phyloP scores from a whole-genome alignment of 2,329 filamentous ascomycete genomes.

The Botrytis aclada region DNA sequence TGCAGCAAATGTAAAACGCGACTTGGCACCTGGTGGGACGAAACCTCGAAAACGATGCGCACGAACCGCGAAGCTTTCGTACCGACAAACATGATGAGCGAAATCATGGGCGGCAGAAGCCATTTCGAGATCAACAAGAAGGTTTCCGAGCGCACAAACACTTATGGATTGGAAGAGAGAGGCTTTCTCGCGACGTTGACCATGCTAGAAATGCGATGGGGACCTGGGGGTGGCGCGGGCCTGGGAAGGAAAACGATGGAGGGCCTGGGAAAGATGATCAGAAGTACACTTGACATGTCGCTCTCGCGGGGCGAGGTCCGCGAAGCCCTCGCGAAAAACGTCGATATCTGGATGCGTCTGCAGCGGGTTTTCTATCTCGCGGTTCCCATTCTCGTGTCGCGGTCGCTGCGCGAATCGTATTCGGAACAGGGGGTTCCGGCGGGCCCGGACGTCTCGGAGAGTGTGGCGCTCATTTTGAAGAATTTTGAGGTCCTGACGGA shows the following conservation, averaged over 20 bases:
- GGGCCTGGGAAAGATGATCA: slow-evolving; percentile 55
- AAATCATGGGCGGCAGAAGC: slow-evolving; percentile 15
- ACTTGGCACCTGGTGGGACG: slow-evolving; percentile 37
- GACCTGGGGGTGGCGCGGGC: slow-evolving; percentile 52
- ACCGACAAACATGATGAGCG: slow-evolving; percentile 18
- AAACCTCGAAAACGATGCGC: slow-evolving; percentile 33
- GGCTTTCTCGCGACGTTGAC: slow-evolving; percentile 59
- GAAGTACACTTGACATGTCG: slow-evolving; percentile 61
- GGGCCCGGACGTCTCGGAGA: slow-evolving; percentile 57
- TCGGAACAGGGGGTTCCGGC: slow-evolving; percentile 53
- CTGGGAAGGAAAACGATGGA: slow-evolving; percentile 56
- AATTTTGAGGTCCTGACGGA: slow-evolving; percentile 60
- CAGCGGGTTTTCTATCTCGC: slow-evolving; percentile 60
- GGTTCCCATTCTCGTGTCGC: slow-evolving; percentile 57
- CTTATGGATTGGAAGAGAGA: slow-evolving; percentile 59
- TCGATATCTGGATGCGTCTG: slow-evolving; percentile 64
- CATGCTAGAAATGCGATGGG: slow-evolving; percentile 50
- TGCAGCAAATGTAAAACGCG: slow-evolving; percentile 37
- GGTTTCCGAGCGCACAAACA: slow-evolving; percentile 31
- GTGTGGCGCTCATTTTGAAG: slow-evolving; percentile 59
- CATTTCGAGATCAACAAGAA: slow-evolving; percentile 20
- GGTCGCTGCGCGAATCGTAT: slow-evolving; percentile 56
- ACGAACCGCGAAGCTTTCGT: slow-evolving; percentile 35
- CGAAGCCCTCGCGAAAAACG: slow-evolving; percentile 59
- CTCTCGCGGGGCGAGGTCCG: slow-evolving; percentile 57